Evolutionary conservation across 257 asterid species (phyloP), one percentile per base, ranked within the genome.

Genomic region (Datura wrightii): DNA sequence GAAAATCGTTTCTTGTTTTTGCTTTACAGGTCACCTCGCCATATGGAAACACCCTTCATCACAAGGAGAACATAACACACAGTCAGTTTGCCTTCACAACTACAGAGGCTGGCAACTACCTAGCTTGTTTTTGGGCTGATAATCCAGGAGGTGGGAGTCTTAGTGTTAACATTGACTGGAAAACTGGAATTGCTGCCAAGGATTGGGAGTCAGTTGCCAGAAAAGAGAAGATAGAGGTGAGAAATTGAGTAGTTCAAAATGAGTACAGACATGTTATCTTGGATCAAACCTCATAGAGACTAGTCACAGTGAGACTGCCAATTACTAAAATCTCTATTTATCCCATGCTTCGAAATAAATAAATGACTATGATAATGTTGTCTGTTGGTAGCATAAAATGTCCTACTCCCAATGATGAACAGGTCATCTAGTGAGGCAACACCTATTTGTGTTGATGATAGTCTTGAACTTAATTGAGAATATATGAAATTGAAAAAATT

Each of bases 171-270:
- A 89, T 95, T 63, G 99, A 93, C 66, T 94, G 99, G 98, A 95
- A 92, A 87, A 93, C 92, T n/a, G 98, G 99, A 81, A 90, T 95
- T 85, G 97, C 97, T 55, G 98, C 97, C 15, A 93, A 93, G 87
- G 98, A 95, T 84, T 94, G 99, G 98, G 97, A 95, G 2, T 92
- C 98, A 53, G 97, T 95, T 88, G 98, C 97, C 18, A 92, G 92
- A 84, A 95, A 95, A 89, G 98, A 95, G 90, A 93, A 92, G 85
- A 88, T 95, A 41, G 98, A 94, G 97, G 98, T 94, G 88, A 84
- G 88, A 79, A 5, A n/a, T 74, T 74, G 13, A 74, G 11, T 24
- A 10, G 80, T 74, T 46, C 42, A 72, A 72, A 15, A 72, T 10
- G 80, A 44, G 80, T 42, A 44, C 18, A 19, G 10, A 14, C 37